Percentiles rank a stretch among this genome's conserved stretches.
Evolutionary conservation across 495 filamentous ascomycete genomes (phyloP).

Genomic region (Diplogelasinospora grovesii): DNA sequence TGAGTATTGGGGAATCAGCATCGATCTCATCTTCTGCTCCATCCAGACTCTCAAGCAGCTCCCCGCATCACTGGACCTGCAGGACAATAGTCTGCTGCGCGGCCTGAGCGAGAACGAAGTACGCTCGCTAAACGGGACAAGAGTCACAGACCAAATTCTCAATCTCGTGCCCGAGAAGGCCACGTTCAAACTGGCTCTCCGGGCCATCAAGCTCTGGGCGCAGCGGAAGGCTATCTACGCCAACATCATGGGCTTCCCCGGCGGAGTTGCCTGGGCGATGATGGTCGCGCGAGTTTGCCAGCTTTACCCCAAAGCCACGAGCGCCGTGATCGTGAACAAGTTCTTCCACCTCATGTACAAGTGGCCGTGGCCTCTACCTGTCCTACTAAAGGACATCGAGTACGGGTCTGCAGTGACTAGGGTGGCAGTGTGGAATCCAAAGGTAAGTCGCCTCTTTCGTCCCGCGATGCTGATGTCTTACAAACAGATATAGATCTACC

Average conservation of each 20-base stretch:
- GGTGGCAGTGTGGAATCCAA: conserved; percentile 87
- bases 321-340: conserved; percentile 76
- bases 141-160: conserved; percentile 88
- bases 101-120: conserved; percentile 81
- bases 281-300: conserved; percentile 93
- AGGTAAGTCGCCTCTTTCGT: conserved; percentile 44
- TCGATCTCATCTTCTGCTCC: conserved; percentile 89
- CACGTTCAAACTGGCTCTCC: conserved; percentile 78
- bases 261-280: conserved; percentile 97
- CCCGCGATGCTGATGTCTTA: conserved; percentile 26
- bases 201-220: conserved; percentile 94
- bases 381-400: conserved; percentile 83
- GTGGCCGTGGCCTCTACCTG: conserved; percentile 92
- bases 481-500: conserved; percentile 56
- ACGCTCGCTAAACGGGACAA: conserved; percentile 84
- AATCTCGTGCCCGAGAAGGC: conserved; percentile 80
- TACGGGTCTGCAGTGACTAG: conserved; percentile 62
- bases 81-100: conserved; percentile 74
- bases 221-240: conserved; percentile 88
- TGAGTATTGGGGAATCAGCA: conserved; percentile 79
- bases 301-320: conserved; percentile 88
- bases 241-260: conserved; percentile 92
- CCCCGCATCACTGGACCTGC: conserved; percentile 60
- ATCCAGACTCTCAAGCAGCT: conserved; percentile 63
- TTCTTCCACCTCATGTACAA: conserved; percentile 88